phyloP scores from a whole-genome alignment of 768 basidiomycete genomes.

The Collybiopsis luxurians region DNA sequence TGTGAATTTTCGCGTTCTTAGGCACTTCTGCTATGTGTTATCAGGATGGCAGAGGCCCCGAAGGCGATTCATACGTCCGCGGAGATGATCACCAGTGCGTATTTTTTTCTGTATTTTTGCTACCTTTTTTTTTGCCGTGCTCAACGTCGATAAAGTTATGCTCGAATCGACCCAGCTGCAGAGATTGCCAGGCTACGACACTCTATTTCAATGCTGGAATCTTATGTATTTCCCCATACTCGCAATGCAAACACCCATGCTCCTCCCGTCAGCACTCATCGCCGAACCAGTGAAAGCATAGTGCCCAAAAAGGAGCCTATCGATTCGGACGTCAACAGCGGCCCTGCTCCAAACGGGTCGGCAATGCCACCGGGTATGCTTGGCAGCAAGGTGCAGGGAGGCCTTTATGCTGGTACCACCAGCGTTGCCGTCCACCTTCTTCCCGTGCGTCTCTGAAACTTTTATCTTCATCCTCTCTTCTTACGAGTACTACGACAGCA shows the following conservation, averaged over 20 bases:
- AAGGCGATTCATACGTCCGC: slow-evolving; percentile 50
- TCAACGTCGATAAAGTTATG: slow-evolving; percentile 27
- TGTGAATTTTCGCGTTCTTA: slow-evolving; percentile 24
- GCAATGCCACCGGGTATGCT: slow-evolving; percentile 61
- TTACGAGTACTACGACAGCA: slow-evolving; percentile 21
- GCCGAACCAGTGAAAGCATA: slow-evolving; percentile 35
- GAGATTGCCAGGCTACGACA: slow-evolving; percentile 70
- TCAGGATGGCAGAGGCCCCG: slow-evolving; percentile 68
- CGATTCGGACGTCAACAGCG: slow-evolving; percentile 45
- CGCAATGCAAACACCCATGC: slow-evolving; percentile 28
- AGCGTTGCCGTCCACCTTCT: slow-evolving; percentile 69
- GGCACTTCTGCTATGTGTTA: slow-evolving; percentile 82
- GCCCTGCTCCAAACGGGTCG: slow-evolving; percentile 19
- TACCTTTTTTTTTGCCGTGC: slow-evolving; percentile 2
- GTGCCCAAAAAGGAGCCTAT: slow-evolving; percentile 54
- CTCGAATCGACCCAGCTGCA: slow-evolving; percentile 58
- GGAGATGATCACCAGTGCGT: slow-evolving; percentile 62
- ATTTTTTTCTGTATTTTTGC: slow-evolving; percentile 14
- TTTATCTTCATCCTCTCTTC: slow-evolving; percentile 16
- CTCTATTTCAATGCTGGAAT: slow-evolving; percentile 64
- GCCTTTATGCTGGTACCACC: slow-evolving; percentile 78
- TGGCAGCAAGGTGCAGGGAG: slow-evolving; percentile 61
- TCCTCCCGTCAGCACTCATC: slow-evolving; percentile 15
- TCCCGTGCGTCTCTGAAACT: slow-evolving; percentile 40
- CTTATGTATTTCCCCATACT: slow-evolving; percentile 49